Percentiles rank a stretch among this genome's conserved stretches.
These are phyloP conservation scores for Plantago ovata DNA, from an alignment of 257 asterid genomes.

Conservation along the genomic window DNA sequence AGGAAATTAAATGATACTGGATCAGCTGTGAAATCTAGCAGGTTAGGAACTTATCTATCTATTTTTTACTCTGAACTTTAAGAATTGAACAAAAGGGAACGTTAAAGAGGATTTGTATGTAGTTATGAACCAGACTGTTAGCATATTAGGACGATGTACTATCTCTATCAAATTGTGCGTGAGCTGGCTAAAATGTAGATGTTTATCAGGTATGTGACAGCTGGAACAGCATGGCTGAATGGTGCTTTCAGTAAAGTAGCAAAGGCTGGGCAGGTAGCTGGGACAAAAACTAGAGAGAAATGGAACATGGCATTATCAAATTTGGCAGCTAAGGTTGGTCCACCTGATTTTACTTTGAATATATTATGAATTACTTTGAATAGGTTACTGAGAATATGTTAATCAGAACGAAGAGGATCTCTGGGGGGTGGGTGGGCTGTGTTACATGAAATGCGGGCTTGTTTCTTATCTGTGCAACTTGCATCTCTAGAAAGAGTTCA, in stretches of 20 bases:
- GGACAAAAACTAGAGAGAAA: slow-evolving; percentile 83
- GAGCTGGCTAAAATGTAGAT: slow-evolving; percentile 25
- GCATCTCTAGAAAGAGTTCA: too few relatives aligned
- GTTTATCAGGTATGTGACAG: slow-evolving; percentile 75
- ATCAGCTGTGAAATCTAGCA: slow-evolving; percentile 97
- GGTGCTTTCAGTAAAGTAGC: slow-evolving; percentile 90
- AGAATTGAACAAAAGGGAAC: too few relatives aligned
- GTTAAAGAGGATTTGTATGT: too few relatives aligned
- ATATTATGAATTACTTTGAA: background rate
- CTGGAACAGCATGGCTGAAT: slow-evolving; percentile 91
- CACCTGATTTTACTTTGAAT: background rate
- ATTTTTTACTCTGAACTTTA: too few relatives aligned
- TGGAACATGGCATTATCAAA: slow-evolving; percentile 79
- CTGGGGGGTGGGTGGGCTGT: background rate
- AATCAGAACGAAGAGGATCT: background rate
- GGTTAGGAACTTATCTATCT: slow-evolving; percentile 34
- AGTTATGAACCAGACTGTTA: too few relatives aligned
- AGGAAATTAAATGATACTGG: slow-evolving; percentile 90
- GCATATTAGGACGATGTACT: background rate
- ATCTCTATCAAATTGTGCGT: slow-evolving; percentile 11
- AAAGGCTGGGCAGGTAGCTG: slow-evolving; percentile 89
- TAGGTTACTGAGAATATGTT: background rate
- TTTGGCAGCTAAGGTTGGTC: slow-evolving; percentile 71
- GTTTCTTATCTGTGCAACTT: slow-evolving; percentile 1
- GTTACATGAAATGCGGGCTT: background rate